These are phyloP conservation scores for Stenogyne calaminthoides DNA, from an alignment of 305 asterid genomes.

Conservation along the genomic window DNA sequence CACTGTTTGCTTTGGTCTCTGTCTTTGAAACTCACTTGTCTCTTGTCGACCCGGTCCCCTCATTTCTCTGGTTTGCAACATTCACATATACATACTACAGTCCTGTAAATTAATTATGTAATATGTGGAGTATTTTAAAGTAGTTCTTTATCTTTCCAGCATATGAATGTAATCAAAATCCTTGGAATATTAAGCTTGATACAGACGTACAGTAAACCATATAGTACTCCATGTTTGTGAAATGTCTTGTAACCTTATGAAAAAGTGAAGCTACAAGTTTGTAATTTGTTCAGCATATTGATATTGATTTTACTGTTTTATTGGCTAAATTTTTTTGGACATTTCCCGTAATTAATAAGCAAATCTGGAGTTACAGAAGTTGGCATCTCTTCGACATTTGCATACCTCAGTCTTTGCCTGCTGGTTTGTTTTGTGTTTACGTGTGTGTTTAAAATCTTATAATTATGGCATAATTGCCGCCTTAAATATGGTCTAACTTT, in stretches of 20 bases:
- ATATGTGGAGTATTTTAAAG: not conserved
- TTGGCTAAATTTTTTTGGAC: not conserved
- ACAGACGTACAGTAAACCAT: not conserved
- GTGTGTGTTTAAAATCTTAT: not conserved
- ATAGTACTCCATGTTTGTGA: not conserved
- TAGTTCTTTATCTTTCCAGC: not conserved
- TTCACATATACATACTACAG: not conserved
- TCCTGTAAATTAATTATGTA: not conserved
- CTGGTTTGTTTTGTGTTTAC: not conserved
- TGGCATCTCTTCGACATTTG: not conserved
- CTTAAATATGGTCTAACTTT: not conserved
- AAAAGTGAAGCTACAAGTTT: not conserved
- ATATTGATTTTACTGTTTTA: not conserved
- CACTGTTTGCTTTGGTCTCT: not conserved
- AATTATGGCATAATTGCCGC: not conserved
- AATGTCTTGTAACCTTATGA: not conserved
- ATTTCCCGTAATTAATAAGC: not conserved
- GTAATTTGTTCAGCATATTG: not conserved
- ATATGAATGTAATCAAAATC: conserved; percentile 13
- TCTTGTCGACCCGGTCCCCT: too few relatives aligned
- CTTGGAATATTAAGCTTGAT: not conserved
- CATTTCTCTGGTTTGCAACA: not conserved
- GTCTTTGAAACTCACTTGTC: not conserved
- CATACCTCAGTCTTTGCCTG: not conserved
- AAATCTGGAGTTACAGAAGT: not conserved